These are phyloP conservation scores for Cytospora piceicola DNA, from an alignment of 2,329 filamentous ascomycete genomes.

Conservation along the genomic window DNA sequence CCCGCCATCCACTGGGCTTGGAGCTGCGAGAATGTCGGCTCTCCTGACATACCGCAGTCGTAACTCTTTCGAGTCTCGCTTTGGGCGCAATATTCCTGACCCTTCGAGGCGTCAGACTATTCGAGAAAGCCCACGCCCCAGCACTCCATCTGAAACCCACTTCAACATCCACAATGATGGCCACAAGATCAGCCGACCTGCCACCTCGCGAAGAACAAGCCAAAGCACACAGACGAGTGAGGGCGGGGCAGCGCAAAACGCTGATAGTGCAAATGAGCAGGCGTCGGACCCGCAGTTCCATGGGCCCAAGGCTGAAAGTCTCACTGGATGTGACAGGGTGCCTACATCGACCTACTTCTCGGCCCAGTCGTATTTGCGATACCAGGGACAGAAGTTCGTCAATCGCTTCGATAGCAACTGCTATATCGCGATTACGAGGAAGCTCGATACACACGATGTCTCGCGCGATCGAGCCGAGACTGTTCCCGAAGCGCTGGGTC, in stretches of 20 bases:
- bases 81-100: conserved; percentile 90
- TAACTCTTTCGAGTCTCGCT: conserved; percentile 94
- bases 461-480: conserved; percentile 73
- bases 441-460: conserved; percentile 95
- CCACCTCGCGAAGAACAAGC: conserved; percentile 54
- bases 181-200: conserved; percentile 64
- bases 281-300: conserved; percentile 71
- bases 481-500: conserved; percentile 73
- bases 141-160: conserved; percentile 70
- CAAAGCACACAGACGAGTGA: conserved; percentile 32
- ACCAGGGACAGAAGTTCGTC: conserved; percentile 96
- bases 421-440: conserved; percentile 98
- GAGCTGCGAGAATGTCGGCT: conserved; percentile 95
- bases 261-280: conserved; percentile 32
- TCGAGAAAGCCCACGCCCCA: conserved; percentile 64
- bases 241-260: conserved; percentile 6
- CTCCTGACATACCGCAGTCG: conserved; percentile 94
- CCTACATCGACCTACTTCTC: conserved; percentile 88
- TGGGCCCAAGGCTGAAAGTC: conserved; percentile 59
- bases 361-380: conserved; percentile 94
- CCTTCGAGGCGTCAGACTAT: conserved; percentile 83
- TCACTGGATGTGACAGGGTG: conserved; percentile 55
- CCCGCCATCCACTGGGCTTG: conserved; percentile 82
- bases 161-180: conserved; percentile 85
- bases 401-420: conserved; percentile 97